Percentiles rank a stretch among this genome's conserved stretches.
phyloP scores from a whole-genome alignment of 164 flowering plant genomes.

The Magnolia sinica region DNA sequence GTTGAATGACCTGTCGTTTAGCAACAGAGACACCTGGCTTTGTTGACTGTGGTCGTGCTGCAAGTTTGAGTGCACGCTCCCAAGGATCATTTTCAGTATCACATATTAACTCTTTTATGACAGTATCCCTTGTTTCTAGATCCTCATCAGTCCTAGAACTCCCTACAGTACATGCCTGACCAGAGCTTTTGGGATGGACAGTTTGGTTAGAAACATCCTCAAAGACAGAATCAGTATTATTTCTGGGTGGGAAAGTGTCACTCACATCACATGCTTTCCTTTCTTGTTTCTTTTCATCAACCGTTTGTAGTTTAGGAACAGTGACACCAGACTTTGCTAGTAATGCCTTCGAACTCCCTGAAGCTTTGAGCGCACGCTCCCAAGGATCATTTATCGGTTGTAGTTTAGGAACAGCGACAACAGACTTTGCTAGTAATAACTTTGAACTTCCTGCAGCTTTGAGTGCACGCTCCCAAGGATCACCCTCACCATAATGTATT shows the following conservation, averaged over 20 bases:
- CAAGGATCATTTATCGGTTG: constrained; percentile 37
- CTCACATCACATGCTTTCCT: not conserved
- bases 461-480: constrained; percentile 43
- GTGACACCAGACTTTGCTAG: constrained; percentile 28
- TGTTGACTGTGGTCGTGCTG: constrained; percentile 27
- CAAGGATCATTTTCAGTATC: constrained; percentile 50
- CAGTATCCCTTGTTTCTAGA: constrained; percentile 19
- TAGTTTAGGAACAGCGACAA: not conserved
- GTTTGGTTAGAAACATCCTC: not conserved
- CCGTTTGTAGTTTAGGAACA: not conserved
- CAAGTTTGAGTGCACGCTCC: constrained; percentile 49
- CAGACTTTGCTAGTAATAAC: constrained; percentile 28
- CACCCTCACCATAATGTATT: constrained; percentile 33
- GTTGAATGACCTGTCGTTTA: constrained; percentile 81
- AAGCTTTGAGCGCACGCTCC: constrained; percentile 42
- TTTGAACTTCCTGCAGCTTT: constrained; percentile 26
- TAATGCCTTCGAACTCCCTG: constrained; percentile 9
- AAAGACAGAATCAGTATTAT: not conserved
- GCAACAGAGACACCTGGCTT: constrained; percentile 44
- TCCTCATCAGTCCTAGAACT: not conserved
- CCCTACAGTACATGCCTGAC: constrained; percentile 13
- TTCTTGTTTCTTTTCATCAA: constrained; percentile 3
- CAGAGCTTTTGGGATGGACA: constrained; percentile 21
- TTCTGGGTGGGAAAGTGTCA: not conserved
- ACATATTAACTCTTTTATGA: constrained; percentile 36